These are phyloP conservation scores for Cenchrus purpureus DNA, from an alignment of 176 grass and related monocot genomes.

Conservation along the genomic window DNA sequence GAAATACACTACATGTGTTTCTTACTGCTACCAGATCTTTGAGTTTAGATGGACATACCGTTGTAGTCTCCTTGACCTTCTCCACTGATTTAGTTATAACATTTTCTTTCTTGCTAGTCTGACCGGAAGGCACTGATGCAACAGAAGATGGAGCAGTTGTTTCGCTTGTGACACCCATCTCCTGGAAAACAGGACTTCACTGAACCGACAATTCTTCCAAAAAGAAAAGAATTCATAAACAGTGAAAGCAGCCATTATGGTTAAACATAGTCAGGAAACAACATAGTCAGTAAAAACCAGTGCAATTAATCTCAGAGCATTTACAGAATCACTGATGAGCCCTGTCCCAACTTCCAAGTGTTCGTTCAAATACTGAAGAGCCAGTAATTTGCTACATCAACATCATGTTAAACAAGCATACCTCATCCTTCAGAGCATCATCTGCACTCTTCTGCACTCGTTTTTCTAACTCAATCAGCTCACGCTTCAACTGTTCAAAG, in stretches of 20 bases:
- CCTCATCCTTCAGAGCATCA: conserved; percentile 65
- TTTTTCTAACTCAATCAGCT: conserved; percentile 91
- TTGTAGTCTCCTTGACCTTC: conserved; percentile 89
- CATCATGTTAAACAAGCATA: conserved; percentile 49
- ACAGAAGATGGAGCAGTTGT: conserved; percentile 32
- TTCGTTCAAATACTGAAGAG: conserved; percentile 19
- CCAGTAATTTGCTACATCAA: background rate
- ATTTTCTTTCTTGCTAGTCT: conserved; percentile 67
- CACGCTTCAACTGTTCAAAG: conserved; percentile 75
- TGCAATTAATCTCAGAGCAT: conserved; percentile 30
- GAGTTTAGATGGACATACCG: conserved; percentile 57
- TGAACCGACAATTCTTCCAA: conserved; percentile 25
- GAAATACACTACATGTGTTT: conserved; percentile 10
- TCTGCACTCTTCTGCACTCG: conserved; percentile 85
- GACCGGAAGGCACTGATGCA: conserved; percentile 33
- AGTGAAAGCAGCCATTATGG: conserved; percentile 15
- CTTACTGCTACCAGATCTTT: conserved; percentile 27
- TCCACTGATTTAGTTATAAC: conserved; percentile 88
- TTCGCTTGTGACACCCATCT: conserved; percentile 44
- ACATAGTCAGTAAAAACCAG: conserved; percentile 16
- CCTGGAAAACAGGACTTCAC: conserved; percentile 52
- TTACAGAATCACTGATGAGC: conserved; percentile 13
- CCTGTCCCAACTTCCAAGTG: conserved; percentile 33
- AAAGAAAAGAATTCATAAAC: background rate
- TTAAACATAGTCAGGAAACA: conserved; percentile 35